Base-by-base conservation (phyloP, 495 filamentous ascomycete genomes). In the Penicillium bovifimosum region DNA sequence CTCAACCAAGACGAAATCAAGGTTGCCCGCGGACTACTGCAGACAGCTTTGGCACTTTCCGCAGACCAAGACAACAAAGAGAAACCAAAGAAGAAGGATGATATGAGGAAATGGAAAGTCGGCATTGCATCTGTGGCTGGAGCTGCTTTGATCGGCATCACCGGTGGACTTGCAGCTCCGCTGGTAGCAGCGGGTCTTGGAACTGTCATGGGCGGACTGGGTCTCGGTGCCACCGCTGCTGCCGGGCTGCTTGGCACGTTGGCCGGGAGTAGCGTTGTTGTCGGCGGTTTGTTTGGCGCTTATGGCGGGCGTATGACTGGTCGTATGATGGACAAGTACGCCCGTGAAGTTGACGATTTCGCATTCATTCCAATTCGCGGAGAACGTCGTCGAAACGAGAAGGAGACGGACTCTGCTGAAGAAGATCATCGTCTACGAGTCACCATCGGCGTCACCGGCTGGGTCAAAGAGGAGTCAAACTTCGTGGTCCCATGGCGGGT, bases 341-440 rank as follows among this genome's bases (percentile, higher is more conserved):
- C 88, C 14, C 84, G 81, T 48, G 91, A 96, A 53, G 85, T 96
- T 11, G 79, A 86, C 42, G 91, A 96, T 66, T 96, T 96, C 66
- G 90, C 83, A 6, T 91, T 98, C 58, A 65, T 96, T 13, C 90
- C 91, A 1, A 70, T 95, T 34, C 75, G 79, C 31, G 76, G 77
- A 10, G 60, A 63, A 10, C 68, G 57, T 58, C 76, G 56, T 58
- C 66, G 69, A 13, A 67, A 71, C 0, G 59, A 65, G n/a, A 66
- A 76, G 38, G 70, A 75, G n/a, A 73, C 54, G 26, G 74, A 76
- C 42, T 68, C 67, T 29, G 70, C 68, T 31, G 59, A 62, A 10
- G 72, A 84, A 47, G 76, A 78, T 60, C 79, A 90, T 46, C 81
- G 90, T 18, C 71, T 96, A 42, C 80, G 92, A 18, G 82, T 97